Percentiles rank a stretch among this genome's conserved stretches.
phyloP scores from a whole-genome alignment of 148 eudicot genomes.

The Gaultheria prostrata region DNA sequence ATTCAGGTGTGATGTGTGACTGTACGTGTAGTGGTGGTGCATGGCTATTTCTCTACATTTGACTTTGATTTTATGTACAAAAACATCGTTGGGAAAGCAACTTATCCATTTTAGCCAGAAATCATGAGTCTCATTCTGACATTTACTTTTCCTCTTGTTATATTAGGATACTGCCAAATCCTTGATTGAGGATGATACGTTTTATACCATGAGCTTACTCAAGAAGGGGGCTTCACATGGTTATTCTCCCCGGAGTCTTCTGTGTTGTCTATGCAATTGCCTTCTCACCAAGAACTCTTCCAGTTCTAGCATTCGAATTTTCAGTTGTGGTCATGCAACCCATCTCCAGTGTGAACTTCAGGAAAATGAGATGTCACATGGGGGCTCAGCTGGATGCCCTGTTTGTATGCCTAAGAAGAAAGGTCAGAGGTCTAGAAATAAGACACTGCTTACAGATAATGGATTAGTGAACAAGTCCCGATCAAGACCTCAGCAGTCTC shows the following conservation, averaged over 20 bases:
- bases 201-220: conserved; percentile 75
- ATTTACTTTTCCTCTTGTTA: conserved; percentile 17
- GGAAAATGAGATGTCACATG: conserved; percentile 49
- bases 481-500: conserved; percentile 39
- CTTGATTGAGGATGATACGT: conserved; percentile 90
- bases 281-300: conserved; percentile 53
- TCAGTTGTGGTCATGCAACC: conserved; percentile 81
- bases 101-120: neutral
- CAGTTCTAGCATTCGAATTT: conserved; percentile 66
- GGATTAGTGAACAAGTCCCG: conserved; percentile 52
- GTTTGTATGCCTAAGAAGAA: conserved; percentile 74
- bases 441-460: conserved; percentile 38
- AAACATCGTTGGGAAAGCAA: neutral
- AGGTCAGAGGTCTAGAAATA: conserved; percentile 46
- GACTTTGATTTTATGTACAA: neutral
- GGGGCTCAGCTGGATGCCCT: conserved; percentile 69
- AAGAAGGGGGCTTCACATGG: conserved; percentile 90
- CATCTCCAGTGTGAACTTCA: conserved; percentile 71
- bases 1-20: neutral
- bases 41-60: neutral
- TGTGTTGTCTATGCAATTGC: conserved; percentile 81
- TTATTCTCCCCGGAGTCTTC: conserved; percentile 61
- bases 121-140: neutral
- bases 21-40: neutral
- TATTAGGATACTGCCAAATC: conserved; percentile 87